Evolutionary conservation across 2,329 filamentous ascomycete genomes (phyloP).

Genomic region (Colletotrichum chlorophyti): DNA sequence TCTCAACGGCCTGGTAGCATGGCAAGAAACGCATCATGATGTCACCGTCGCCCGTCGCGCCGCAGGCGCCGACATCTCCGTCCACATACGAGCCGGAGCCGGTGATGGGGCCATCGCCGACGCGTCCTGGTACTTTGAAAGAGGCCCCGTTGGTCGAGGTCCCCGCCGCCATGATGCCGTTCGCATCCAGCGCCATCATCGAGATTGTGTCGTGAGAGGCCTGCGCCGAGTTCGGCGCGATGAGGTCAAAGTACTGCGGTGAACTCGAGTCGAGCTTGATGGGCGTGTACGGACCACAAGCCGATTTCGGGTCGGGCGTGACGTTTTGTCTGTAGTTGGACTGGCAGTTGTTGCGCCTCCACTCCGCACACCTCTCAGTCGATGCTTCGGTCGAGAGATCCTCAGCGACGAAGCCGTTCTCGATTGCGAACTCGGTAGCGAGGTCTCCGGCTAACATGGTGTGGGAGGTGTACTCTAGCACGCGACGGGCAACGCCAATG

Average conservation of each 20-base stretch:
- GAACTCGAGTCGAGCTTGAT: slow-evolving; percentile 32
- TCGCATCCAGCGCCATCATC: slow-evolving; percentile 51
- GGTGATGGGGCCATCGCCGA: slow-evolving; percentile 61
- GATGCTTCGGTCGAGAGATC: slow-evolving; percentile 51
- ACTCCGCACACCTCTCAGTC: slow-evolving; percentile 46
- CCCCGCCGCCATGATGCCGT: slow-evolving; percentile 57
- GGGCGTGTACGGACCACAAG: slow-evolving; percentile 56
- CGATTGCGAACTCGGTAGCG: slow-evolving; percentile 58
- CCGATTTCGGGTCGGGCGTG: slow-evolving; percentile 46
- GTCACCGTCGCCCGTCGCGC: slow-evolving; percentile 63
- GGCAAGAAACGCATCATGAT: slow-evolving; percentile 64
- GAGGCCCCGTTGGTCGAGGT: slow-evolving; percentile 63
- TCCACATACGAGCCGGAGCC: slow-evolving; percentile 64
- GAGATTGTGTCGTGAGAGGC: slow-evolving; percentile 61
- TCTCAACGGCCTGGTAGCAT: slow-evolving; percentile 65
- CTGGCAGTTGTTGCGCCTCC: slow-evolving; percentile 51
- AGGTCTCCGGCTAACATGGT: slow-evolving; percentile 59
- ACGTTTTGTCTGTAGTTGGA: slow-evolving; percentile 59
- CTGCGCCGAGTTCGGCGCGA: slow-evolving; percentile 31
- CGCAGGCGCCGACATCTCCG: slow-evolving; percentile 59
- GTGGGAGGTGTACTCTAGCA: slow-evolving; percentile 59
- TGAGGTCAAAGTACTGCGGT: slow-evolving; percentile 28
- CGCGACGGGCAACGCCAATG: slow-evolving; percentile 55
- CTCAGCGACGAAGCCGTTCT: slow-evolving; percentile 56
- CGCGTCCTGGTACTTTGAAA: slow-evolving; percentile 61